phyloP scores from a whole-genome alignment of 805 yeast species.

The Lipomyces yamadae region DNA sequence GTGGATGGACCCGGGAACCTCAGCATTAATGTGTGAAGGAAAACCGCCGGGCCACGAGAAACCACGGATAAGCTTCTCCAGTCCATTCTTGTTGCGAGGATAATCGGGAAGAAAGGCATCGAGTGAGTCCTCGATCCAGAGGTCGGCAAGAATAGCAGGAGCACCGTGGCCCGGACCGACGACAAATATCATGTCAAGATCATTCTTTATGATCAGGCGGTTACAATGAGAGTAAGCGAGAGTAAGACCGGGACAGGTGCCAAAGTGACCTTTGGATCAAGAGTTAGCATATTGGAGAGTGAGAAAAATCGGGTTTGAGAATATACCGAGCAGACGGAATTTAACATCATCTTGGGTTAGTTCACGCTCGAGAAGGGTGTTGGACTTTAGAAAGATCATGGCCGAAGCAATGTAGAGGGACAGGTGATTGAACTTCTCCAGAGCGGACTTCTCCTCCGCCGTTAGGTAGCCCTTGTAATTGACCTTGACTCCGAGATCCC shows the following conservation, averaged over 20 bases:
- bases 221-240: constrained; percentile 36
- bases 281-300: neutral
- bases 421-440: constrained; percentile 34
- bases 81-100: constrained; percentile 30
- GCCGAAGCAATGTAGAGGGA: constrained; percentile 35
- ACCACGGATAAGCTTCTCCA: constrained; percentile 25
- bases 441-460: constrained; percentile 26
- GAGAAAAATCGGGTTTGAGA: neutral
- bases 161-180: constrained; percentile 40
- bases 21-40: constrained; percentile 38
- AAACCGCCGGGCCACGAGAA: constrained; percentile 40
- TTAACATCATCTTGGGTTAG: constrained; percentile 34
- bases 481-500: constrained; percentile 29
- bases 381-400: constrained; percentile 34
- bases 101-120: constrained; percentile 33
- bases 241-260: constrained; percentile 39
- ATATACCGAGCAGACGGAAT: constrained; percentile 36
- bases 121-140: constrained; percentile 38
- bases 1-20: constrained; percentile 39
- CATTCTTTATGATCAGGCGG: constrained; percentile 32
- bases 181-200: constrained; percentile 35
- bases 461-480: constrained; percentile 28
- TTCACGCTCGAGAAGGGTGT: constrained; percentile 24
- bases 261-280: constrained; percentile 32
- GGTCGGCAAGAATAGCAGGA: constrained; percentile 38